Base-by-base conservation (phyloP, 139 green algal species). In the Eudorina sp. region DNA sequence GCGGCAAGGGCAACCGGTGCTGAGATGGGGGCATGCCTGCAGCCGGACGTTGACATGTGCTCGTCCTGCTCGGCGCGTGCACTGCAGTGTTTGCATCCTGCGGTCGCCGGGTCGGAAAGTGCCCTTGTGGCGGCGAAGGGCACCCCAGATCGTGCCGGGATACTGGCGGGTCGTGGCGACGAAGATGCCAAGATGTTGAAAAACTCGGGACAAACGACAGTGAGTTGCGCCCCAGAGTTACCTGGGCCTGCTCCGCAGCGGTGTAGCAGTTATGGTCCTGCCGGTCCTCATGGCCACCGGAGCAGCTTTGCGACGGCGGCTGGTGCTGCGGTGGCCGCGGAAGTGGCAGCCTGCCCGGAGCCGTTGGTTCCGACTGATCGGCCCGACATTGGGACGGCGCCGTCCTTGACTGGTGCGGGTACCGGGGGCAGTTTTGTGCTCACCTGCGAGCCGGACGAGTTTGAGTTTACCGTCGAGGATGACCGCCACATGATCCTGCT, bases 401-500 rank as follows among this genome's bases (percentile, higher is more conserved):
- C 62, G n/a, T 16, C 62, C 27, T 29, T 72, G 62, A 34, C 21
- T 16, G 9, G 2, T 40, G 2, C 6, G 14, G 19, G 70, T 25
- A 55, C 70, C 25, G 34, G 46, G 45, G 43, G 45, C 46, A 41
- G 81, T 19, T 87, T 79, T 46, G 9, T 79, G 64, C 34, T 87
- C 62, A 78, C 64, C 3, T 87, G 81, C 45, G 64, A 78, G 19
- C 81, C 81, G 0, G 81, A 87, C 34, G 81, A 60, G 31, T 87
- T 87, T 21, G 46, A 68, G 21, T 78, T 66, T n/a, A 75, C 64
- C 0, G 34, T 87, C 0, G 13, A 60, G 23, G 81, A 87, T 64
- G 81, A 87, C 64, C 62, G 81, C 0, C 81, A 87, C 66, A 3
- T 87, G 64, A 3, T 87, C 21, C 34, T 87, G 34, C 45, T 87